Evolutionary conservation across 2,329 filamentous ascomycete genomes (phyloP).

Genomic region (Arthroderma sp.): DNA sequence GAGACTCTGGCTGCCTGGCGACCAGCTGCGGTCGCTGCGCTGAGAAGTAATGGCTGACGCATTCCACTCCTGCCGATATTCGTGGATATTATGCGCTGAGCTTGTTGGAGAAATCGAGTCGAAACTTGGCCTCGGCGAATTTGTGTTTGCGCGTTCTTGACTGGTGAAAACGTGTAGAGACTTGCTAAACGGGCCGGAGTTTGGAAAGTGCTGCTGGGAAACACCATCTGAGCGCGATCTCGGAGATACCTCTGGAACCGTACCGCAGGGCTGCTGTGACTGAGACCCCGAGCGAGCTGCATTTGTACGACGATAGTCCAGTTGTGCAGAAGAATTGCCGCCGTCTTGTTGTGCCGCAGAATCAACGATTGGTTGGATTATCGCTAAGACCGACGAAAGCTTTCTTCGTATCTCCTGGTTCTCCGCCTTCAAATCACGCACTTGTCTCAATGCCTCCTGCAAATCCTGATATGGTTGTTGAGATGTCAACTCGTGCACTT

Average conservation of each 20-base stretch:
- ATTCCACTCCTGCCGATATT: conserved; percentile 3
- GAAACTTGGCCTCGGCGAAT: too few relatives aligned
- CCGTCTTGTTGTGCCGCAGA: background rate
- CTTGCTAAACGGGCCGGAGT: conserved; percentile 2
- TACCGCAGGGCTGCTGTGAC: background rate
- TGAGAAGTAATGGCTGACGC: background rate
- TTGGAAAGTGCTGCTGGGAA: conserved; percentile 3
- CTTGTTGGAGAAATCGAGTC: too few relatives aligned
- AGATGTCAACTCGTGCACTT: conserved; percentile 61
- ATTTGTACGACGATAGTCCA: background rate
- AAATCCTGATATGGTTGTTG: conserved; percentile 77
- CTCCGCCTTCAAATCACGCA: conserved; percentile 64
- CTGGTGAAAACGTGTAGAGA: background rate
- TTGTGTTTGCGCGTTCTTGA: too few relatives aligned
- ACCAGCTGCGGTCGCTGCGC: conserved; percentile 14
- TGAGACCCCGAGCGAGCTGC: conserved; percentile 1
- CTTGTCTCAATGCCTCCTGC: conserved; percentile 59
- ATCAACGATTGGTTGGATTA: conserved; percentile 29
- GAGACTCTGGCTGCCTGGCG: conserved; percentile 20
- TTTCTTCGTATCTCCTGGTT: conserved; percentile 64
- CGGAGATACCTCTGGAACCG: conserved; percentile 1
- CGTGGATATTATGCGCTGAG: background rate
- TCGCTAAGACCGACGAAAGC: conserved; percentile 50
- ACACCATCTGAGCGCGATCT: conserved; percentile 7
- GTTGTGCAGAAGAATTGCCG: background rate